Evolutionary conservation across 805 yeast species (phyloP).

Genomic region (Vanderwaltozyma verrucispora): DNA sequence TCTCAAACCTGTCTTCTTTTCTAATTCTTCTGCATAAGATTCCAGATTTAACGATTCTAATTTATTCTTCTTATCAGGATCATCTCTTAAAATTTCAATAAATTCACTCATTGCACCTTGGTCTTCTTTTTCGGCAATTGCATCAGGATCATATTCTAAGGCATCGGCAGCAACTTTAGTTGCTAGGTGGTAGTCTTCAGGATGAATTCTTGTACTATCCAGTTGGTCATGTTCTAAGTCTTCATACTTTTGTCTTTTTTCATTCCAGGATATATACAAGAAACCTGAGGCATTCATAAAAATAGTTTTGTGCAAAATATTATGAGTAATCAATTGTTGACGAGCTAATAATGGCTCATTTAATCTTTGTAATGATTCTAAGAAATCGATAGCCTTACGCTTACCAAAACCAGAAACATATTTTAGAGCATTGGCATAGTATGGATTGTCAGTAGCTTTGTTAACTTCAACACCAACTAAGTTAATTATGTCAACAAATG

Average conservation of each 20-base stretch:
- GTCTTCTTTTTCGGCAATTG: slow-evolving; percentile 48
- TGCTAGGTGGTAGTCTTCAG: slow-evolving; percentile 94
- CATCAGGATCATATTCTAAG: slow-evolving; percentile 90
- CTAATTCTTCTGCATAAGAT: slow-evolving; percentile 87
- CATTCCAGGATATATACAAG: slow-evolving; percentile 60
- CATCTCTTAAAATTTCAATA: slow-evolving; percentile 45
- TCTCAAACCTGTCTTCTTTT: slow-evolving; percentile 33
- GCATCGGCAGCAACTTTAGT: slow-evolving; percentile 98
- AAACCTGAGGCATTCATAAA: slow-evolving; percentile 91
- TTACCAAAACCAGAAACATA: slow-evolving; percentile 91
- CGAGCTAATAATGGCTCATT: slow-evolving; percentile 56
- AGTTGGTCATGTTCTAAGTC: slow-evolving; percentile 65
- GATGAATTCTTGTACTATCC: slow-evolving; percentile 94
- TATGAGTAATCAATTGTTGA: slow-evolving; percentile 74
- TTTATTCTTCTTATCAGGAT: slow-evolving; percentile 63
- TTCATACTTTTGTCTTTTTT: slow-evolving; percentile 33
- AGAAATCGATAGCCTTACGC: slow-evolving; percentile 80
- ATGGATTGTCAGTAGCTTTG: slow-evolving; percentile 65
- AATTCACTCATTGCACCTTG: slow-evolving; percentile 32
- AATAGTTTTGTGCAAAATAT: slow-evolving; percentile 65
- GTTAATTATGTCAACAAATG: slow-evolving; percentile 82
- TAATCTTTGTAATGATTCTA: slow-evolving; percentile 60
- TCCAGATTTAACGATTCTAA: slow-evolving; percentile 81
- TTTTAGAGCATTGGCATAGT: slow-evolving; percentile 59
- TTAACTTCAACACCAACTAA: slow-evolving; percentile 91